These are phyloP conservation scores for Papiliotrema terrestris DNA, from an alignment of 1,284 basidiomycete species.

Conservation along the genomic window DNA sequence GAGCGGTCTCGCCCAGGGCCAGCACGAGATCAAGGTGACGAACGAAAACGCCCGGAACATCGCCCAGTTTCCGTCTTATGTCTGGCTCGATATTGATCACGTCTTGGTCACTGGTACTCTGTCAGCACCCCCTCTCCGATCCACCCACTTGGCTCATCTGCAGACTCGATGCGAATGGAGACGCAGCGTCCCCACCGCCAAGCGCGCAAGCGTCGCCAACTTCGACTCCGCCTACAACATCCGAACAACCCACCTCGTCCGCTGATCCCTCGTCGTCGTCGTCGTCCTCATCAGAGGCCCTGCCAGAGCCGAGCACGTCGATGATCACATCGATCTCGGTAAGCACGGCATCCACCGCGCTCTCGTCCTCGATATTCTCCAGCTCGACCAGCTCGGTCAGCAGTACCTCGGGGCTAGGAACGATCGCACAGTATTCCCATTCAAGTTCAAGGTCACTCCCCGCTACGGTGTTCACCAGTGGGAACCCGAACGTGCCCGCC, in stretches of 20 bases:
- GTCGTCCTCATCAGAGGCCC: neutral
- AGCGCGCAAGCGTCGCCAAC: neutral
- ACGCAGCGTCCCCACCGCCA: neutral
- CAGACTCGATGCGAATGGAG: slow-evolving; percentile 2
- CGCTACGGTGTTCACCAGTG: neutral
- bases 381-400: too few relatives aligned
- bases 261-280: slow-evolving; percentile 2
- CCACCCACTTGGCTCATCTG: neutral
- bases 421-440: neutral
- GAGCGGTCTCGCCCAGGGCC: slow-evolving; percentile 21
- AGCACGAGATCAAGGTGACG: slow-evolving; percentile 26
- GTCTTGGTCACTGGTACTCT: slow-evolving; percentile 24
- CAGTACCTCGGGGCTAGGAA: neutral
- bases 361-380: too few relatives aligned
- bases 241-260: neutral
- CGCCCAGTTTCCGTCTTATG: slow-evolving; percentile 20
- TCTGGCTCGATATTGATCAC: slow-evolving; percentile 31
- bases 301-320: neutral
- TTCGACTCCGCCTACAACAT: neutral
- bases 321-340: neutral
- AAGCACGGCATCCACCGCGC: neutral
- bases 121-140: slow-evolving; percentile 14
- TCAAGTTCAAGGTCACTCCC: neutral
- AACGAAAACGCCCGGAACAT: slow-evolving; percentile 31
- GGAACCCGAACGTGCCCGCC: neutral